Conservation (phyloP, 257 asterid species). For the Ligustrum vulgare region DNA sequence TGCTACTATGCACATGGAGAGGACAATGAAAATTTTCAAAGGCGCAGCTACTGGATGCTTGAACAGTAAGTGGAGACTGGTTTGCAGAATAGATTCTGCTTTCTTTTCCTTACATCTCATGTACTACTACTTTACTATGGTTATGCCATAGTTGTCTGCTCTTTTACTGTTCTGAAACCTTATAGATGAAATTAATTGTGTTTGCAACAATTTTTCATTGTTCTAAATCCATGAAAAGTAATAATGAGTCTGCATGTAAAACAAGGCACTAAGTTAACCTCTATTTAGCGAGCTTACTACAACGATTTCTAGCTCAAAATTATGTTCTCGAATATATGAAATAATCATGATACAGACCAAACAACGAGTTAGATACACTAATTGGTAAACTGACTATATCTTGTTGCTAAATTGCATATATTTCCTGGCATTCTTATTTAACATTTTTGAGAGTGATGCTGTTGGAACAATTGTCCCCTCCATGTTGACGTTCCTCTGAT, state of each 20-base stretch:
- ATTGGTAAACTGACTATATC: background rate
- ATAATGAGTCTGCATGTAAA: background rate
- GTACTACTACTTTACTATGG: conserved; percentile 1
- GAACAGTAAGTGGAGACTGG: conserved; percentile 65
- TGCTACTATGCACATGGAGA: conserved; percentile 99
- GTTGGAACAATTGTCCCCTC: conserved; percentile 3
- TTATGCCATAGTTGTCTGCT: conserved; percentile 7
- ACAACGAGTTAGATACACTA: background rate
- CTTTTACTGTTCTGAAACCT: background rate
- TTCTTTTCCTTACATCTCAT: conserved; percentile 18
- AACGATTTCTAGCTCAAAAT: background rate
- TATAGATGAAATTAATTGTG: background rate
- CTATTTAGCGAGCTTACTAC: background rate
- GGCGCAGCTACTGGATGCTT: conserved; percentile 99
- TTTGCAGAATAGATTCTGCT: conserved; percentile 13
- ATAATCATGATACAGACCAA: background rate
- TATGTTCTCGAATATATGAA: background rate
- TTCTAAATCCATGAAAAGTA: background rate
- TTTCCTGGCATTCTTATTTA: conserved; percentile 15
- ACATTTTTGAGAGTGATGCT: conserved; percentile 11
- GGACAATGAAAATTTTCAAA: conserved; percentile 87
- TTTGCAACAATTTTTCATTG: background rate
- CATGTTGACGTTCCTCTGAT: background rate
- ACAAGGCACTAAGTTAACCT: background rate
- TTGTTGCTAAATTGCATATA: conserved; percentile 14